Conservation (phyloP, 2,329 filamentous ascomycete species). For the Verticillium nonalfalfae region DNA sequence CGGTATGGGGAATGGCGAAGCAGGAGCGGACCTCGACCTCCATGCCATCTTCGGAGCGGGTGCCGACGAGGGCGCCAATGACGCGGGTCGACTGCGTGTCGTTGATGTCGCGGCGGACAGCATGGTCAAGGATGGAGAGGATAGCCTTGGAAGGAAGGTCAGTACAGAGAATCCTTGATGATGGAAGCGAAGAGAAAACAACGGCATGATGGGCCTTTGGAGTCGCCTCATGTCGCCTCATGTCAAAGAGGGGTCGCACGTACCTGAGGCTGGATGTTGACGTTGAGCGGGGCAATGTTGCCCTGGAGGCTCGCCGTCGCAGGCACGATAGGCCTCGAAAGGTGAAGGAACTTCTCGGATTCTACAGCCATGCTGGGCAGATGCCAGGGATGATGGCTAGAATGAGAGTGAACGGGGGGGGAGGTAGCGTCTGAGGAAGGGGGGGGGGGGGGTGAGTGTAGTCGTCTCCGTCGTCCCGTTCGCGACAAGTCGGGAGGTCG, state of each 20-base stretch:
- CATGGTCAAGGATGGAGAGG: slow-evolving; percentile 85
- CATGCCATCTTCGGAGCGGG: slow-evolving; percentile 90
- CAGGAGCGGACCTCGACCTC: slow-evolving; percentile 94
- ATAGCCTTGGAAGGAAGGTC: slow-evolving; percentile 42
- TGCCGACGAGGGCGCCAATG: slow-evolving; percentile 91
- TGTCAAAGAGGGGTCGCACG: slow-evolving; percentile 19
- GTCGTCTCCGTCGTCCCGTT: neutral
- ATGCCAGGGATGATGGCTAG: slow-evolving; percentile 12
- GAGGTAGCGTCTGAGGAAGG: slow-evolving; percentile 6
- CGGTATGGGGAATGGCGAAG: slow-evolving; percentile 97
- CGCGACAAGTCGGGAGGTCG: neutral
- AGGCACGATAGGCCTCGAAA: slow-evolving; percentile 85
- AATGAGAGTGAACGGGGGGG: slow-evolving; percentile 9
- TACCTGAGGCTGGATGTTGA: slow-evolving; percentile 95
- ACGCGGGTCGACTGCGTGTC: slow-evolving; percentile 86
- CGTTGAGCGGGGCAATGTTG: slow-evolving; percentile 84
- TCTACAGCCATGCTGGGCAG: slow-evolving; percentile 70
- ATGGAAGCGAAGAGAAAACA: neutral
- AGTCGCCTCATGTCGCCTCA: neutral
- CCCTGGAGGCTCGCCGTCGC: slow-evolving; percentile 71
- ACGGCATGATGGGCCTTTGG: too few relatives aligned
- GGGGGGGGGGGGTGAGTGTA: neutral
- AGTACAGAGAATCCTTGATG: neutral
- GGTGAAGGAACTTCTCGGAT: slow-evolving; percentile 85
- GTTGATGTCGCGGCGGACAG: slow-evolving; percentile 72